Conservation (phyloP, 1,284 basidiomycete genomes). For the Peniophora sp. region DNA sequence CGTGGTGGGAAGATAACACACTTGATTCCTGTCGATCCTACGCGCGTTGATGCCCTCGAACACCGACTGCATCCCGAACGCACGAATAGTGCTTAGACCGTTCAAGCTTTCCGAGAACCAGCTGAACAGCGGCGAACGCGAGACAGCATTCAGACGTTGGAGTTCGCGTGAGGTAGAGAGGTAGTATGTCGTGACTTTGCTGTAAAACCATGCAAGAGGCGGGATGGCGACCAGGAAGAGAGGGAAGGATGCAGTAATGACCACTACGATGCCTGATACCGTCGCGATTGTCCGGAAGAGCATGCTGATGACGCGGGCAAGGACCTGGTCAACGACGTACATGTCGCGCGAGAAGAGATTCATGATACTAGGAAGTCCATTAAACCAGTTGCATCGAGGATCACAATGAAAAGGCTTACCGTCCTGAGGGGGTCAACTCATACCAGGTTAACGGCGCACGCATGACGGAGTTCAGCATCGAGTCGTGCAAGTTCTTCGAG, state of each 20-base stretch:
- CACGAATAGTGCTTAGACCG: constrained; percentile 83
- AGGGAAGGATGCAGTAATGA: constrained; percentile 79
- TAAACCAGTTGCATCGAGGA: neutral
- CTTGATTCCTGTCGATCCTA: constrained; percentile 79
- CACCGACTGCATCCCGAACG: constrained; percentile 63
- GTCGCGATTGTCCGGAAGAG: constrained; percentile 54
- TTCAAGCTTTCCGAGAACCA: constrained; percentile 85
- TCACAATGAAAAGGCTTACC: constrained; percentile 30
- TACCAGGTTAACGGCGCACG: constrained; percentile 84
- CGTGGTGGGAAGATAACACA: constrained; percentile 69
- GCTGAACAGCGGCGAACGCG: constrained; percentile 86
- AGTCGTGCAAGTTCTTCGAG: constrained; percentile 71
- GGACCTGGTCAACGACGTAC: constrained; percentile 84
- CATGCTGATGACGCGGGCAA: constrained; percentile 65
- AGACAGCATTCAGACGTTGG: constrained; percentile 87
- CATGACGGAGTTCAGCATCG: constrained; percentile 78
- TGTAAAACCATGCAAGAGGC: constrained; percentile 72
- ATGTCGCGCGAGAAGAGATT: constrained; percentile 92
- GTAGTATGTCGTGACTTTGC: constrained; percentile 82
- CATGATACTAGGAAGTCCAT: constrained; percentile 43
- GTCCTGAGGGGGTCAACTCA: constrained; percentile 75
- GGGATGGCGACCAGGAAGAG: constrained; percentile 73
- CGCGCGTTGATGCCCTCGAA: constrained; percentile 78
- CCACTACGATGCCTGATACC: constrained; percentile 69
- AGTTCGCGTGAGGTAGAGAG: constrained; percentile 87